Conservation (phyloP, 768 basidiomycete genomes). For the Imleria badia region DNA sequence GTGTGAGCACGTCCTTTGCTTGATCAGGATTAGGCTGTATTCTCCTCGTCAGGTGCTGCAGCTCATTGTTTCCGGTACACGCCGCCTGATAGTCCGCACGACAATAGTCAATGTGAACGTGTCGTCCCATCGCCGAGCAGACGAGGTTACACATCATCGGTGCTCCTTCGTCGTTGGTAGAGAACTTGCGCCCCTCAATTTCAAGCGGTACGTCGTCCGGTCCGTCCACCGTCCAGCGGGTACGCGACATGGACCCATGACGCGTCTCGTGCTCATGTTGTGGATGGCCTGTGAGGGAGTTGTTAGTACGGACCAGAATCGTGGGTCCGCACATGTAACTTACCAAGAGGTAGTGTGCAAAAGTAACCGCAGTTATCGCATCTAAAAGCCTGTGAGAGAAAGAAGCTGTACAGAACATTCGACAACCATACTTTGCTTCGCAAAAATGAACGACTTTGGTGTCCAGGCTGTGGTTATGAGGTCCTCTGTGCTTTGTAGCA, state of each 20-base stretch:
- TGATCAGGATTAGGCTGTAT: conserved; percentile 47
- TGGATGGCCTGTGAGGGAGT: conserved; percentile 43
- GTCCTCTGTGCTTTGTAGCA: conserved; percentile 41
- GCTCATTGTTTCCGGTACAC: conserved; percentile 39
- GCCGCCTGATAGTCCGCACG: conserved; percentile 35
- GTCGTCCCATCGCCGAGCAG: conserved; percentile 55
- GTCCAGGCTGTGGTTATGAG: conserved; percentile 49
- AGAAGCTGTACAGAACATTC: not conserved
- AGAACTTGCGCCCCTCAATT: conserved; percentile 55
- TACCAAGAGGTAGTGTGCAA: conserved; percentile 57
- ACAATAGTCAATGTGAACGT: conserved; percentile 58
- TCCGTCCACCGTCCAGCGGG: conserved; percentile 56
- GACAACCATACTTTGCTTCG: conserved; percentile 39
- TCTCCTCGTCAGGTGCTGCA: conserved; percentile 43
- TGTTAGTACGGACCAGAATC: not conserved
- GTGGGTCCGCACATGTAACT: not conserved
- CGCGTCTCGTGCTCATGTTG: conserved; percentile 62
- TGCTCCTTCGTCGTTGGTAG: conserved; percentile 52
- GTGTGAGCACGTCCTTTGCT: conserved; percentile 55
- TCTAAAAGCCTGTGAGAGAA: conserved; percentile 23
- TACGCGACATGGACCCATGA: conserved; percentile 63
- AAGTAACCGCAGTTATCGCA: conserved; percentile 59
- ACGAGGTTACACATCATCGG: conserved; percentile 64
- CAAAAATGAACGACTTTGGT: conserved; percentile 53
- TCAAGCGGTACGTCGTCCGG: conserved; percentile 50